These are phyloP conservation scores for Daldinia childiae DNA, from an alignment of 495 filamentous ascomycete genomes.

Conservation along the genomic window DNA sequence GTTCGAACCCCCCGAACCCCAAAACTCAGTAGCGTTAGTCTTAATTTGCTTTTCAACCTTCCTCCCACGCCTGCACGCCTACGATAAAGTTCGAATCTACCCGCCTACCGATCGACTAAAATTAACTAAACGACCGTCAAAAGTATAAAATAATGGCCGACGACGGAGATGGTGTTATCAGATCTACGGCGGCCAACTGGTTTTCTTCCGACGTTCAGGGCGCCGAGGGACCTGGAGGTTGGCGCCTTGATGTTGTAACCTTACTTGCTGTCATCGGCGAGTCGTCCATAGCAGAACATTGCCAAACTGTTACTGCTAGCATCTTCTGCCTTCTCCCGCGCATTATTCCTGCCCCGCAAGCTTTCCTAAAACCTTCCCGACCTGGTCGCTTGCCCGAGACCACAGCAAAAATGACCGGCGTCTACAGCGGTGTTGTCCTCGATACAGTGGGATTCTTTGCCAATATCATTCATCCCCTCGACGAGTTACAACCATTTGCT, in stretches of 20 bases:
- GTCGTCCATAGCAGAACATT: conserved; percentile 63
- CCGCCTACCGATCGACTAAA: background rate
- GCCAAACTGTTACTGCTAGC: conserved; percentile 65
- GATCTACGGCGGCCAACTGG: conserved; percentile 40
- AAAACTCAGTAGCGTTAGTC: background rate
- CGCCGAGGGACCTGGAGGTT: conserved; percentile 49
- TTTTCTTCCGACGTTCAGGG: conserved; percentile 49
- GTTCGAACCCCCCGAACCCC: too few relatives aligned
- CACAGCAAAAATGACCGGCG: conserved; percentile 63
- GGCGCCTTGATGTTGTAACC: conserved; percentile 69
- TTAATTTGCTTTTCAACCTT: conserved; percentile 11
- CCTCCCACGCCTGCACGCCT: conserved; percentile 1
- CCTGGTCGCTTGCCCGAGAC: conserved; percentile 65
- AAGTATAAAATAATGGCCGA: conserved; percentile 33
- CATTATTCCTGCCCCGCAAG: conserved; percentile 73
- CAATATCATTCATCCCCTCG: conserved; percentile 66
- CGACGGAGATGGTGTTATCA: conserved; percentile 8
- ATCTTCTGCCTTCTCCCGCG: conserved; percentile 67
- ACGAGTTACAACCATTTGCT: conserved; percentile 55
- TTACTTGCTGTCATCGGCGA: conserved; percentile 73
- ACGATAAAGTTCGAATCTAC: conserved; percentile 1
- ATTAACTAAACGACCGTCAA: background rate
- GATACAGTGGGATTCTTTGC: conserved; percentile 69
- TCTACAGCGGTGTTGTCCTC: conserved; percentile 64
- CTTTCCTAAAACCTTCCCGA: conserved; percentile 65